A percentile compares a stretch with the other conserved stretches of the same genome.
Conservation (phyloP, 805 yeast species). For the Priceomyces castillae region DNA sequence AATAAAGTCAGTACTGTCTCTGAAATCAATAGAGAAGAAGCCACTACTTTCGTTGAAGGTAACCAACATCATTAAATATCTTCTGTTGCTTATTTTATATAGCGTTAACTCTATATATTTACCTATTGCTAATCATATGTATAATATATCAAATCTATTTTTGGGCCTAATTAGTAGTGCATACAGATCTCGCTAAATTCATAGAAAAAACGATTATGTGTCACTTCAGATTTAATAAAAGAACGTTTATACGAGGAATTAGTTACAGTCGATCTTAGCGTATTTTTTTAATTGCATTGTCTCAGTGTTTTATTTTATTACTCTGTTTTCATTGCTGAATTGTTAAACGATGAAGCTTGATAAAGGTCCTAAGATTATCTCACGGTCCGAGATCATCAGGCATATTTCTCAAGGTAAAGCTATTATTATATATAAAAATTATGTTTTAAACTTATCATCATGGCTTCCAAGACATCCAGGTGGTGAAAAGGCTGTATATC, state of each 20-base stretch:
- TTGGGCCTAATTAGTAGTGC: too few species aligned
- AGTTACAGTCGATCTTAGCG: too few species aligned
- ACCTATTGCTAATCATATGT: too few species aligned
- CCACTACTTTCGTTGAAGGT: conserved; percentile 81
- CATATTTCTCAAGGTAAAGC: conserved; percentile 66
- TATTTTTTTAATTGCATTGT: too few species aligned
- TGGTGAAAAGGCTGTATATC: conserved; percentile 79
- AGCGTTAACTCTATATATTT: too few species aligned
- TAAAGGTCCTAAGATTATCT: conserved; percentile 13
- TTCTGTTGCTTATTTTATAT: not conserved
- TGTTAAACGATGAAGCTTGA: not conserved
- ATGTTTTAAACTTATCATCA: conserved; percentile 60
- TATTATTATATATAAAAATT: conserved; percentile 61
- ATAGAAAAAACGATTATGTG: too few species aligned
- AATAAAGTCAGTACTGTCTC: conserved; percentile 78
- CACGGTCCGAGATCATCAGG: conserved; percentile 44
- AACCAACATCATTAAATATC: conserved; percentile 31
- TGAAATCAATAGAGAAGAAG: conserved; percentile 68
- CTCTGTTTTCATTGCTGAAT: too few species aligned
- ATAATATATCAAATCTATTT: too few species aligned
- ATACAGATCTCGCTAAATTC: too few species aligned
- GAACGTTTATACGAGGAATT: too few species aligned
- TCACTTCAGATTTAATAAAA: too few species aligned
- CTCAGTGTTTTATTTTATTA: too few species aligned
- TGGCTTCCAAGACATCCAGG: conserved; percentile 86